These are phyloP conservation scores for Pythium chondricola DNA, from an alignment of 352 stramenopile species.

Conservation along the genomic window DNA sequence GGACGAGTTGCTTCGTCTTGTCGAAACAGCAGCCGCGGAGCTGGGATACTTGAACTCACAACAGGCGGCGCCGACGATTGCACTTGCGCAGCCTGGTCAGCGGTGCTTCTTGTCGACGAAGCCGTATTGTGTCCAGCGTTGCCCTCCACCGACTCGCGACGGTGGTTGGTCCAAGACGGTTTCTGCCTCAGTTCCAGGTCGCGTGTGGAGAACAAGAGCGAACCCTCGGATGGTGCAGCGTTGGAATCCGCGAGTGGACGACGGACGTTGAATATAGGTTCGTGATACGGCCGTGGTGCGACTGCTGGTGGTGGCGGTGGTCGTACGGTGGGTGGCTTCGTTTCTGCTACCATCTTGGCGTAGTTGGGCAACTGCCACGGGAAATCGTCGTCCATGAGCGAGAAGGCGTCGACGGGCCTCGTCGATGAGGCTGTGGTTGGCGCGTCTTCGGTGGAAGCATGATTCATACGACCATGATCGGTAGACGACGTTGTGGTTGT, in stretches of 20 bases:
- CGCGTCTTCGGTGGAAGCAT: neutral
- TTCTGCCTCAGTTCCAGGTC: conserved; percentile 15
- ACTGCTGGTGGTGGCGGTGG: neutral
- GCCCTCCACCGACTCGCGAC: neutral
- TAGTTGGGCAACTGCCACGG: conserved; percentile 23
- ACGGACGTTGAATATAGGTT: conserved; percentile 14
- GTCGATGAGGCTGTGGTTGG: neutral
- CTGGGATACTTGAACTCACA: too few species aligned
- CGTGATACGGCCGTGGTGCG: too few species aligned
- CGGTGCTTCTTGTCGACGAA: neutral
- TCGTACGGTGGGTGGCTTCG: neutral
- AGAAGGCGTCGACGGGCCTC: conserved; percentile 4
- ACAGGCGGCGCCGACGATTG: too few species aligned
- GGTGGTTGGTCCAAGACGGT: conserved; percentile 11
- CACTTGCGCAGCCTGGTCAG: too few species aligned
- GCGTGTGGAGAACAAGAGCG: neutral
- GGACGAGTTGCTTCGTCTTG: conserved; percentile 1
- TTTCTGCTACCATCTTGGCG: neutral
- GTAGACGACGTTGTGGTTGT: neutral
- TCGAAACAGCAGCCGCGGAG: too few species aligned
- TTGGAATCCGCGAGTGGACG: conserved; percentile 7
- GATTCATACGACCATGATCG: too few species aligned
- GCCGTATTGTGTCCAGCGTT: neutral
- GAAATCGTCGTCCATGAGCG: conserved; percentile 18
- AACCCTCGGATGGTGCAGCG: neutral